phyloP scores from a whole-genome alignment of 352 stramenopile genomes.

The Blastocystis sp. region DNA sequence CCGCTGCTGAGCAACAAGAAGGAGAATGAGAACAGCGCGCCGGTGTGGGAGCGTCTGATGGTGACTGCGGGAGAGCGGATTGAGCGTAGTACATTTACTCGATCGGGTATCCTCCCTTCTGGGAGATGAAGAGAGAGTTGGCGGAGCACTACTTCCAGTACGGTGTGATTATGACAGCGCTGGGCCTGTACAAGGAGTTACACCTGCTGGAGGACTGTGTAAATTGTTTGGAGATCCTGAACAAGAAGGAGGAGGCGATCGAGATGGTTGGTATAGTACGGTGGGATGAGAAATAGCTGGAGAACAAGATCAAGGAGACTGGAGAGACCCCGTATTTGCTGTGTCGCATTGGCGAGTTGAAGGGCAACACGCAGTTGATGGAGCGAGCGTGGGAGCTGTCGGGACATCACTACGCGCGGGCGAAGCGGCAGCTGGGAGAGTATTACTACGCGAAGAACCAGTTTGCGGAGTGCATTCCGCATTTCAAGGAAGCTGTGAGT shows the following conservation, averaged over 20 bases:
- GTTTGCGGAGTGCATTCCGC: slow-evolving; percentile 37
- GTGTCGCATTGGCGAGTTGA: slow-evolving; percentile 69
- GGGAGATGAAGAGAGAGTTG: slow-evolving; percentile 68
- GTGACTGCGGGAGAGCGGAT: background rate
- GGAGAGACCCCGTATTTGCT: slow-evolving; percentile 61
- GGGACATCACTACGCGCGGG: slow-evolving; percentile 60
- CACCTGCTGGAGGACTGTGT: slow-evolving; percentile 70
- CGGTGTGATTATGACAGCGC: slow-evolving; percentile 51
- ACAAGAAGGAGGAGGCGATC: slow-evolving; percentile 67
- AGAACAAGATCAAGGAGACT: background rate
- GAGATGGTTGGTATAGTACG: slow-evolving; percentile 10
- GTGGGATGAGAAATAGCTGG: slow-evolving; percentile 3
- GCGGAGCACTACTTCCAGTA: slow-evolving; percentile 68
- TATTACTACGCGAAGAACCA: slow-evolving; percentile 67
- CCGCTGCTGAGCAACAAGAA: slow-evolving; percentile 60
- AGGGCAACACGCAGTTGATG: slow-evolving; percentile 66
- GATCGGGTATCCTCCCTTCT: slow-evolving; percentile 69
- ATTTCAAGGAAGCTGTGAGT: slow-evolving; percentile 48
- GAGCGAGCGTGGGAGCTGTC: slow-evolving; percentile 68
- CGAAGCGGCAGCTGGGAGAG: slow-evolving; percentile 65
- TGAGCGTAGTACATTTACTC: slow-evolving; percentile 44
- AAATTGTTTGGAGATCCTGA: slow-evolving; percentile 69
- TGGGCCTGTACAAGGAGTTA: slow-evolving; percentile 66
- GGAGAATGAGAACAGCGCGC: slow-evolving; percentile 59
- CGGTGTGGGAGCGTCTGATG: slow-evolving; percentile 68